phyloP scores from a whole-genome alignment of 169 alveolate genomes.

The Plasmodium malariae region DNA sequence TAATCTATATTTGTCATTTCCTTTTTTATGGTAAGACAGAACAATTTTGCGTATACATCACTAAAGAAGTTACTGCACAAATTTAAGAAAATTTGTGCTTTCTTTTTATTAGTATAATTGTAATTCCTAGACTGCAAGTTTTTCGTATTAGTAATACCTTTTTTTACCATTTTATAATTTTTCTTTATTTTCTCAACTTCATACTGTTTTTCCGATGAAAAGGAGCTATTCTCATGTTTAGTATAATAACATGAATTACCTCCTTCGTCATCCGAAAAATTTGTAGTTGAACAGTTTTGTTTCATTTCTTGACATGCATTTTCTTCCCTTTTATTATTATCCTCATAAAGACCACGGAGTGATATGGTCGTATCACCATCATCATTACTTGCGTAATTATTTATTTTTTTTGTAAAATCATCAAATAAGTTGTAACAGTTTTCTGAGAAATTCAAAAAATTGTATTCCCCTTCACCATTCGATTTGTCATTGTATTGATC shows the following conservation, averaged over 20 bases:
- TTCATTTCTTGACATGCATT: background rate
- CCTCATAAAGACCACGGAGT: too few relatives aligned
- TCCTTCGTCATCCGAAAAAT: background rate
- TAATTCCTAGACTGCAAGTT: background rate
- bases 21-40: conserved; percentile 17
- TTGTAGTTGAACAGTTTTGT: background rate
- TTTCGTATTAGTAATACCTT: background rate
- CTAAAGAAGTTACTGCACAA: conserved; percentile 35
- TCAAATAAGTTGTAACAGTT: background rate
- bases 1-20: conserved; percentile 24
- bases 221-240: background rate
- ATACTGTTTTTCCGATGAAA: background rate
- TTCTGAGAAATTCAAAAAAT: background rate
- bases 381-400: background rate
- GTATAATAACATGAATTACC: background rate
- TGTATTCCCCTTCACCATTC: background rate
- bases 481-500: background rate
- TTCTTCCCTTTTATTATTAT: background rate
- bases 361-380: too few relatives aligned
- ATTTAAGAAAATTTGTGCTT: background rate
- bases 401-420: background rate
- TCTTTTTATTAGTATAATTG: conserved; percentile 1
- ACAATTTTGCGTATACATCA: conserved; percentile 15
- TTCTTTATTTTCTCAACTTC: background rate
- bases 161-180: background rate